These are phyloP conservation scores for Flaveria linearis DNA, from an alignment of 129 eudicot species.

Conservation along the genomic window DNA sequence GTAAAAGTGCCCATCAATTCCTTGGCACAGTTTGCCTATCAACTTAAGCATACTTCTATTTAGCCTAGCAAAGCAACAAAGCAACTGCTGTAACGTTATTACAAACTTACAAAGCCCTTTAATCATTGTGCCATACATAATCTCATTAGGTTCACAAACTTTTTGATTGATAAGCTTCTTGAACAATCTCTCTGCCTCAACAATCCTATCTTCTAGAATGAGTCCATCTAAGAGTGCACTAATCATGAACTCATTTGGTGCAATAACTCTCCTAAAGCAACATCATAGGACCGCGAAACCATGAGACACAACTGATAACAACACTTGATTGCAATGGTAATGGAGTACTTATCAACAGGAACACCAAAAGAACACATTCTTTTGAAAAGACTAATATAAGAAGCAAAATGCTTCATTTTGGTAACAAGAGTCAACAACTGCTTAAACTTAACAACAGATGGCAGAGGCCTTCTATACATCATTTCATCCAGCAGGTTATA, in stretches of 20 bases:
- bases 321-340: background rate
- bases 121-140: background rate
- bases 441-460: background rate
- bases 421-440: background rate
- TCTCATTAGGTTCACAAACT: background rate
- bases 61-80: background rate
- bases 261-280: conserved; percentile 3
- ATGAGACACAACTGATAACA: background rate
- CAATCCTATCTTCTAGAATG: background rate
- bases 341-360: background rate
- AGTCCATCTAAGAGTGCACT: background rate
- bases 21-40: too few relatives aligned
- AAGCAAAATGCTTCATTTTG: background rate
- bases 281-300: background rate
- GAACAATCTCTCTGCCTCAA: background rate
- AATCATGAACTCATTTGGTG: background rate
- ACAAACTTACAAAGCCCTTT: conserved; percentile 1
- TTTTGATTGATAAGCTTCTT: background rate
- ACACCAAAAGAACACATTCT: background rate
- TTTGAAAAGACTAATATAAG: background rate
- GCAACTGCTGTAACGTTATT: background rate
- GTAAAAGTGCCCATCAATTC: too few relatives aligned
- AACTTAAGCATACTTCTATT: too few relatives aligned
- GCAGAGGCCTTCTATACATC: background rate
- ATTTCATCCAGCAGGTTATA: background rate